Evolutionary conservation across 164 flowering plant species (phyloP), one percentile per base, ranked within the genome.

Genomic region (Liriodendron chinense): DNA sequence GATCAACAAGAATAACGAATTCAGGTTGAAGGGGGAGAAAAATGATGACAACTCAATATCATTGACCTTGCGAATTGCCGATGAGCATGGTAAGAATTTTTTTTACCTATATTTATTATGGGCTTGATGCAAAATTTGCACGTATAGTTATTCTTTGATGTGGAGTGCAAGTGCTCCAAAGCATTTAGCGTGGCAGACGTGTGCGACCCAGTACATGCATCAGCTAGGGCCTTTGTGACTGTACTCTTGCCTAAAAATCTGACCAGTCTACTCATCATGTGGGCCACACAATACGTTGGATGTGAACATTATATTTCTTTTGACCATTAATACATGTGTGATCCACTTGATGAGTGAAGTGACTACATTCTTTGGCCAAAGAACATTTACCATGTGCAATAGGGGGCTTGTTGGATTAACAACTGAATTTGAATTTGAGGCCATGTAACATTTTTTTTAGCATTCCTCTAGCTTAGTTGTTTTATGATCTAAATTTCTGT

Each of bases 61-160:
- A 34, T 76, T 94, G 56, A 80, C 79, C 53, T 70, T 94, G 77
- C 88, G 88, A 21, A 90, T 91, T 50, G 83, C 84, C 68, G 86
- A 87, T 71, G 25, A 26, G 3, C 63, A 49, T 72, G 93, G 98
- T 92, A 81, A 69, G 88, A 66, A 9, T 26, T 14, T 26, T 56
- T 16, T n/a, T n/a, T n/a, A 8, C 26, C 8, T 34, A 12, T 53
- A 53, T 12, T 16, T 53, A 16, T 53, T 12, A 16, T 16, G 13
- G 59, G 18, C 18, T 53, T 53, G 18, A 12, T 53, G 16, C 59
- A 12, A 53, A 16, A 53, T 53, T 53, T 16, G 13, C 59, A 53
- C 16, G 2, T 16, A 53, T 12, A 53, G 9, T 53, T 53, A 16
- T 53, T 53, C 18, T 3, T 14, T 53, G 59, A 9, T 53, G 59